A percentile compares a stretch with the other conserved stretches of the same genome.
Evolutionary conservation across 257 asterid species (phyloP).

Genomic region (Rubia yunnanensis): DNA sequence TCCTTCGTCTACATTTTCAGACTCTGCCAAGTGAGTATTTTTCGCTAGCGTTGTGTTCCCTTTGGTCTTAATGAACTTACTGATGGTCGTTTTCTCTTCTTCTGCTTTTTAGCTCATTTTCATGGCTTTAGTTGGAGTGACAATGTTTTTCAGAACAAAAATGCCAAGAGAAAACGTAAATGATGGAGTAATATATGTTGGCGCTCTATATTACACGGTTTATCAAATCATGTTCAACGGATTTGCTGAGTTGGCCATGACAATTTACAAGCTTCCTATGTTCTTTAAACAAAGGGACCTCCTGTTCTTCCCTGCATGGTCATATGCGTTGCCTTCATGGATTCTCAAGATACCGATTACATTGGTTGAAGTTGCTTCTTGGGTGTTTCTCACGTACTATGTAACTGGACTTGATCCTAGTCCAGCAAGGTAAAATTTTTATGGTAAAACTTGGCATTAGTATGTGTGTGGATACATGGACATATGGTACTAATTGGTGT

Average conservation of each 20-base stretch:
- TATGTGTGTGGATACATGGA: neutral
- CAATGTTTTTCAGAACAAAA: constrained; percentile 45
- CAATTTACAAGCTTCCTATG: constrained; percentile 60
- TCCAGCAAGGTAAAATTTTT: constrained; percentile 33
- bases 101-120: constrained; percentile 28
- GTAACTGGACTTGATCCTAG: constrained; percentile 62
- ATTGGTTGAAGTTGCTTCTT: constrained; percentile 41
- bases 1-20: constrained; percentile 46
- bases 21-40: constrained; percentile 35
- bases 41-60: too few species aligned
- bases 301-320: constrained; percentile 66
- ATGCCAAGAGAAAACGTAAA: constrained; percentile 24
- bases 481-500: neutral
- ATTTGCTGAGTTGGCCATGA: constrained; percentile 51
- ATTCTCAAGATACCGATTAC: constrained; percentile 49
- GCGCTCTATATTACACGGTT: constrained; percentile 40
- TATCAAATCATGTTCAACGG: constrained; percentile 50
- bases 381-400: constrained; percentile 49
- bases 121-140: constrained; percentile 27
- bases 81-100: constrained; percentile 2
- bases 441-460: neutral
- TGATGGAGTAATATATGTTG: constrained; percentile 41
- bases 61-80: neutral
- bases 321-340: constrained; percentile 59
- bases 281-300: constrained; percentile 74